Base-by-base conservation (phyloP, 2,329 filamentous ascomycete genomes). In the Pseudogymnoascus sp. region DNA sequence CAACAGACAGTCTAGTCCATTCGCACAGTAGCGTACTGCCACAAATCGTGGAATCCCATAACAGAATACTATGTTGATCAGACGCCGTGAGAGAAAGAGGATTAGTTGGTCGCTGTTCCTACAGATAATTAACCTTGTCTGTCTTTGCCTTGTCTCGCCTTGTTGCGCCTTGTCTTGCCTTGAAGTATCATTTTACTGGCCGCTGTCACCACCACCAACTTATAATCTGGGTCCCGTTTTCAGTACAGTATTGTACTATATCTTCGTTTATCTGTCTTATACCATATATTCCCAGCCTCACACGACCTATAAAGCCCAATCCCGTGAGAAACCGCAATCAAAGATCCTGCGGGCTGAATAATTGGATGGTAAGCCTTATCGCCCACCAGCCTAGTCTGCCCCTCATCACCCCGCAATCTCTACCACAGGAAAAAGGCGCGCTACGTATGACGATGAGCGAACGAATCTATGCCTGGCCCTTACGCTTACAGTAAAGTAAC, bases 371-470 rank as follows among this genome's bases (percentile, higher is more conserved):
- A 56, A 35, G 50, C 50, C 50, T 56, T 56, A 56, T 56, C 50
- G 50, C 16, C 47, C 31, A 12, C 7, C 31, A 12, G 50, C 50
- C 42, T 56, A 56, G 50, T 56, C 50, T 56, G 50, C 50, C 50
- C 50, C 50, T 35, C 50, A 56, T 56, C 50, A 56, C 50, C 28
- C 50, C 50, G 50, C 50, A 56, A 35, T 35, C 50, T 56, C 50
- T 21, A 12, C 28, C 50, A 56, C 50, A 21, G 7, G 11, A 35
- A 56, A 33, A 33, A 21, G 10, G 50, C 28, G 28, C 50, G 28
- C 50, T 56, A 56, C 50, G 28, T 56, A 56, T 56, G 50, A 56
- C 50, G 50, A 56, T 56, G 50, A 56, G 28, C 50, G 16, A 56
- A 33, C 28, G 25, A 56, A 56, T 56, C 28, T 35, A 33, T 35